Conservation (phyloP, 176 grass and related monocot genomes). For the Lolium perenne region DNA sequence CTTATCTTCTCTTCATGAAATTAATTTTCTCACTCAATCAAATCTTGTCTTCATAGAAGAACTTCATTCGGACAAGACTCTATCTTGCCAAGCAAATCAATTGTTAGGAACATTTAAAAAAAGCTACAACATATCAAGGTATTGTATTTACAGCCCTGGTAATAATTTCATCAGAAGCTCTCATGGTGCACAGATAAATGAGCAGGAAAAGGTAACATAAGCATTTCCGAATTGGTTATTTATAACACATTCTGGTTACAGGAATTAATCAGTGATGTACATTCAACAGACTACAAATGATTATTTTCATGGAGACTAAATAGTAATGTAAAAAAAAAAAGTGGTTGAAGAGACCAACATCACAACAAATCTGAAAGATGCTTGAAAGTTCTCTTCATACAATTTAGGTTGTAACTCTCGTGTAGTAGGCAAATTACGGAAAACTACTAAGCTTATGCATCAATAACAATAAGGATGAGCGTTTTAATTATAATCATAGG, state of each 20-base stretch:
- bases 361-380: conserved; percentile 5
- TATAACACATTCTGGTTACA: not conserved
- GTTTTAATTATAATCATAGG: too few relatives aligned
- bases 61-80: conserved; percentile 77
- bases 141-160: conserved; percentile 56
- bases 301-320: not conserved
- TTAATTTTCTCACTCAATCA: conserved; percentile 71
- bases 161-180: conserved; percentile 53
- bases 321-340: not conserved
- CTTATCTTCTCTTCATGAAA: conserved; percentile 74
- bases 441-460: not conserved
- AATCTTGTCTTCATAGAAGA: conserved; percentile 83
- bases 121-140: conserved; percentile 53
- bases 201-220: not conserved
- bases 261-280: not conserved
- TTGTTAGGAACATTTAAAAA: conserved; percentile 63
- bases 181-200: conserved; percentile 32
- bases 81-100: conserved; percentile 76
- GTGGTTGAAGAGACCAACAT: not conserved
- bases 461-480: too few relatives aligned
- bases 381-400: not conserved
- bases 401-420: not conserved
- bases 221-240: conserved; percentile 17
- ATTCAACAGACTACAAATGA: not conserved
- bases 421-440: not conserved